Conservation (phyloP, 179 eudicot genomes). For the Beta corolliflora region DNA sequence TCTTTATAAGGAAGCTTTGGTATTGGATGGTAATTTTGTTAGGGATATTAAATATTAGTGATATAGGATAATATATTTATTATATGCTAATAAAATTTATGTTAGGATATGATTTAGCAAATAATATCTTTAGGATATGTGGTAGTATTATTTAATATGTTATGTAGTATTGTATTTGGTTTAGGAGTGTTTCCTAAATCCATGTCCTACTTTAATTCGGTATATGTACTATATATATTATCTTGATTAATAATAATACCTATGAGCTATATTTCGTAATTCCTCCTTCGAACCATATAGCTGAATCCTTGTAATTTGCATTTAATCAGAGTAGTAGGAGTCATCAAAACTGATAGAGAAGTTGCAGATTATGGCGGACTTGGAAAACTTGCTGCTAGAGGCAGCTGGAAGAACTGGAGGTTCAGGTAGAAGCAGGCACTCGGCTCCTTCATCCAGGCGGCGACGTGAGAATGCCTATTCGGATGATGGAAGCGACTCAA, state of each 20-base stretch:
- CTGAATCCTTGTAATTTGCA: background rate
- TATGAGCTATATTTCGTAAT: background rate
- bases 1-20: background rate
- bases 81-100: no score
- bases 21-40: background rate
- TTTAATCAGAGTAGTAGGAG: background rate
- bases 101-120: no score
- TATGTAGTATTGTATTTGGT: no score
- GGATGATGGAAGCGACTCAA: constrained; percentile 89
- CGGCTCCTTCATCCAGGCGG: constrained; percentile 67
- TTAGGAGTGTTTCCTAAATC: no score
- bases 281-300: background rate
- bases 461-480: constrained; percentile 67
- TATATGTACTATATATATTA: no score
- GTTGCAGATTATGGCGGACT: constrained; percentile 59
- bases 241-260: no score
- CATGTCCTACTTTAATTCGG: no score
- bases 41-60: no score
- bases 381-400: constrained; percentile 85
- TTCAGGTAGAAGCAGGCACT: constrained; percentile 66
- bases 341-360: constrained; percentile 8
- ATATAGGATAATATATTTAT: no score
- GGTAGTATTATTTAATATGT: no score
- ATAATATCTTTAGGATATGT: no score
- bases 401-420: constrained; percentile 92